A percentile compares a stretch with the other conserved stretches of the same genome.
Conservation (phyloP, 495 filamentous ascomycete species). For the Aspergillus egyptiacus region DNA sequence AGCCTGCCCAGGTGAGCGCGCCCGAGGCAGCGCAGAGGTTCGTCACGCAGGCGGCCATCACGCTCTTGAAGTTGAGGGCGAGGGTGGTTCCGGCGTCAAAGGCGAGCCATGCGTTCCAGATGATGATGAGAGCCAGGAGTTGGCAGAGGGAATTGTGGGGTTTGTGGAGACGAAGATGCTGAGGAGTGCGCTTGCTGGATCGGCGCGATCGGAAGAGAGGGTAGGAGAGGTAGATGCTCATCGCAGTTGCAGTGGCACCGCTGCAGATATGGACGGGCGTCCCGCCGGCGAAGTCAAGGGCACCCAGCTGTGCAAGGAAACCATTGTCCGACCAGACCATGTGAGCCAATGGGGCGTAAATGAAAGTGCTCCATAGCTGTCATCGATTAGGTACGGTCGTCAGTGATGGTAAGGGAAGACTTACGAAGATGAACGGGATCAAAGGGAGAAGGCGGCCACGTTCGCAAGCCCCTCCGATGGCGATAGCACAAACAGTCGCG, state of each 20-base stretch:
- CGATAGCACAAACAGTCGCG: constrained; percentile 40
- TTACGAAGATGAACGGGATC: constrained; percentile 45
- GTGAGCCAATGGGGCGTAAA: constrained; percentile 40
- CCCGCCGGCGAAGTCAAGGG: constrained; percentile 43
- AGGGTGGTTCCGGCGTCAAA: constrained; percentile 51
- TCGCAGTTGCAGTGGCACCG: constrained; percentile 38
- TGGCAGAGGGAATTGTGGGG: constrained; percentile 45
- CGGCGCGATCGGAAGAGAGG: constrained; percentile 36
- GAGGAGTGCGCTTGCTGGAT: constrained; percentile 30
- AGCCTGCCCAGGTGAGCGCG: constrained; percentile 41
- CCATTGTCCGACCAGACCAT: constrained; percentile 42
- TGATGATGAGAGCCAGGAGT: constrained; percentile 46
- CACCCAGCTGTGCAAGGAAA: constrained; percentile 31
- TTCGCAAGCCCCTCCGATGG: constrained; percentile 44
- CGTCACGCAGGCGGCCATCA: constrained; percentile 45
- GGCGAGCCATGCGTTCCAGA: constrained; percentile 51
- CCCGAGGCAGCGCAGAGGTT: constrained; percentile 44
- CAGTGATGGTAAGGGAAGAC: constrained; percentile 6
- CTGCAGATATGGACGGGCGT: constrained; percentile 44
- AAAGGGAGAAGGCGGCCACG: constrained; percentile 44
- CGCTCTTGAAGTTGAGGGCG: constrained; percentile 36
- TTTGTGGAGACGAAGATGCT: constrained; percentile 40
- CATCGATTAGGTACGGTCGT: not conserved
- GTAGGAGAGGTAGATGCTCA: constrained; percentile 40
- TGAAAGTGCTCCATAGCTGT: constrained; percentile 42